Conservation (phyloP, 1,139 yeast genomes). For the Kodamaea sp. region DNA sequence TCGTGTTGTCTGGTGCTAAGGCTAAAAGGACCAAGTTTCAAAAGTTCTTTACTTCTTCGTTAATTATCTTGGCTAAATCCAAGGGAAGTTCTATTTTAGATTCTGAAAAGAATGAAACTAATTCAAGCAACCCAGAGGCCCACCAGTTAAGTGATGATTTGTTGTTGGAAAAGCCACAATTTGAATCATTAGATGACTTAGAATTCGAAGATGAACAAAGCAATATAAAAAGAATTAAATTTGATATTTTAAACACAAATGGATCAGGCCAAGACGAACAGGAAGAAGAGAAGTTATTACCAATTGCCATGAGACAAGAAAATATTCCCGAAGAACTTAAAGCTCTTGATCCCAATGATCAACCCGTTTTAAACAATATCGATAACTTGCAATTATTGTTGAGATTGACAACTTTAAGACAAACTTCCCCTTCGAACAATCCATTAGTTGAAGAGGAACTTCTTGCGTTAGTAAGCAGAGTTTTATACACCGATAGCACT, state of each 20-base stretch:
- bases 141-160: slow-evolving; percentile 72
- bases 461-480: slow-evolving; percentile 67
- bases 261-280: slow-evolving; percentile 22
- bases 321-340: slow-evolving; percentile 57
- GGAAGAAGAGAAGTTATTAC: slow-evolving; percentile 43
- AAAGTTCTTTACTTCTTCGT: slow-evolving; percentile 61
- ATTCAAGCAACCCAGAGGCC: slow-evolving; percentile 43
- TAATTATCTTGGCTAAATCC: slow-evolving; percentile 76
- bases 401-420: slow-evolving; percentile 60
- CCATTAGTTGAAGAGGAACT: slow-evolving; percentile 79
- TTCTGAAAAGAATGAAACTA: slow-evolving; percentile 16
- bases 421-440: slow-evolving; percentile 69
- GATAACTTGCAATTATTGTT: slow-evolving; percentile 73
- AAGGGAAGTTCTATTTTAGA: slow-evolving; percentile 25
- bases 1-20: slow-evolving; percentile 78
- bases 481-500: slow-evolving; percentile 48
- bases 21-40: slow-evolving; percentile 89
- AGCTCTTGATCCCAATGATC: slow-evolving; percentile 73
- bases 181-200: slow-evolving; percentile 57
- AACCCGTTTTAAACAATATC: slow-evolving; percentile 65
- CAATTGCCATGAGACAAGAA: slow-evolving; percentile 58
- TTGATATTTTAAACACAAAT: slow-evolving; percentile 22
- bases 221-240: slow-evolving; percentile 38
- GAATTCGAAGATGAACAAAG: slow-evolving; percentile 28
- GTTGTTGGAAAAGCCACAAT: slow-evolving; percentile 69